phyloP scores from a whole-genome alignment of 768 basidiomycete genomes.

The Crepidotus variabilis region DNA sequence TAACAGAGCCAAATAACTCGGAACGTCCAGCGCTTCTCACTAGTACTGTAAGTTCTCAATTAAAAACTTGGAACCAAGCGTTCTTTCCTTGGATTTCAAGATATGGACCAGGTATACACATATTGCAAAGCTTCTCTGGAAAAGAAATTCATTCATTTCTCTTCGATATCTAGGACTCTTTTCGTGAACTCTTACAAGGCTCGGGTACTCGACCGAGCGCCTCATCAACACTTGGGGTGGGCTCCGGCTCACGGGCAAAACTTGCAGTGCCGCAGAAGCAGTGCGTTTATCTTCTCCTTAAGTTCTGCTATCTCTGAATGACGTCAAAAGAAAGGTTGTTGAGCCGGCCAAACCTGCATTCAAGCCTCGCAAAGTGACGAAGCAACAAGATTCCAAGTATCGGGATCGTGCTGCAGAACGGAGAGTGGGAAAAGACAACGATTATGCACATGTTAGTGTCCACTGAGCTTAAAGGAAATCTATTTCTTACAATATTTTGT shows the following conservation, averaged over 20 bases:
- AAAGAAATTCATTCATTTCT: too few species aligned
- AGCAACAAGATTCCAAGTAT: constrained; percentile 48
- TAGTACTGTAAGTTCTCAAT: too few species aligned
- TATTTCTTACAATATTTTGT: not conserved
- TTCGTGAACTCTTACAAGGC: constrained; percentile 37
- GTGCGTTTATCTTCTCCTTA: constrained; percentile 17
- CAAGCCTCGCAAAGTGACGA: constrained; percentile 80
- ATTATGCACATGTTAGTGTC: constrained; percentile 62
- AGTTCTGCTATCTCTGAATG: constrained; percentile 10
- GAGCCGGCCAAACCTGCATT: constrained; percentile 61
- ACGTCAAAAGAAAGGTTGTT: constrained; percentile 39
- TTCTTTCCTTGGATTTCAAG: too few species aligned
- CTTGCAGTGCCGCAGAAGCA: constrained; percentile 25
- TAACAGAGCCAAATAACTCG: too few species aligned
- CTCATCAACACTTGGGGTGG: constrained; percentile 15
- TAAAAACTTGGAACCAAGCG: too few species aligned
- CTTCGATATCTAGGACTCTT: constrained; percentile 45
- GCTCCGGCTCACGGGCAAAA: constrained; percentile 26
- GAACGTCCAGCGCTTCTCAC: too few species aligned
- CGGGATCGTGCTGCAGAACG: constrained; percentile 77
- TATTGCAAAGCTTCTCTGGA: too few species aligned
- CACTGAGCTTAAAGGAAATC: not conserved
- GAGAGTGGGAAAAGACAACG: constrained; percentile 59
- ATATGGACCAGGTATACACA: too few species aligned
- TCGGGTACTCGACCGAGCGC: constrained; percentile 30